phyloP scores from a whole-genome alignment of 768 basidiomycete genomes.

The Hortiboletus flavorubellus region DNA sequence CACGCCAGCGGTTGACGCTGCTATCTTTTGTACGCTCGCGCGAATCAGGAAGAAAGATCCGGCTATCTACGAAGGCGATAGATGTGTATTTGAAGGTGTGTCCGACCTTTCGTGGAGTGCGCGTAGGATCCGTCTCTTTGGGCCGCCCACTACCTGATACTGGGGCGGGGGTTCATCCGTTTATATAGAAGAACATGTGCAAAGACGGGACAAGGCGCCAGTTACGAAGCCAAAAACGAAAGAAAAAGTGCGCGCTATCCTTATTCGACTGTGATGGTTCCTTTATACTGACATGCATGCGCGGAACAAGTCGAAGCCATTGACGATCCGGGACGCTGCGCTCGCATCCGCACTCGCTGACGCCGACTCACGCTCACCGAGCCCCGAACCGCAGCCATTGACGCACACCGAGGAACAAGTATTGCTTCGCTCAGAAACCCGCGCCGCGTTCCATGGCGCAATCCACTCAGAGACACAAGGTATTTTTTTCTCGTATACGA shows the following conservation, averaged over 20 bases:
- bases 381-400: conserved; percentile 45
- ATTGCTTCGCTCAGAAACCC: conserved; percentile 74
- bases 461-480: conserved; percentile 17
- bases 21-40: conserved; percentile 87
- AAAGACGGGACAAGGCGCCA: conserved; percentile 28
- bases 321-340: conserved; percentile 72
- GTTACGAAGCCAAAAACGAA: conserved; percentile 32
- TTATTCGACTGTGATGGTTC: background rate
- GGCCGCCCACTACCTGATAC: background rate
- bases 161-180: background rate
- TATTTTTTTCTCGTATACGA: background rate
- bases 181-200: conserved; percentile 63
- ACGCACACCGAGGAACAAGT: conserved; percentile 81
- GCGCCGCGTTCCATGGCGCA: conserved; percentile 71
- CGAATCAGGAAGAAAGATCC: conserved; percentile 83
- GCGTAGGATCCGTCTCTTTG: background rate
- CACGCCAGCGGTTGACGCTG: conserved; percentile 90
- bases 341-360: conserved; percentile 58
- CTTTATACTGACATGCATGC: background rate
- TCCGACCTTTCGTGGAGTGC: background rate
- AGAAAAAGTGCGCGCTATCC: conserved; percentile 45
- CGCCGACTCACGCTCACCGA: conserved; percentile 51
- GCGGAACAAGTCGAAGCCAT: conserved; percentile 54
- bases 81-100: conserved; percentile 78
- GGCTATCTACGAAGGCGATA: conserved; percentile 70